These are phyloP conservation scores for Crataegus laevigata DNA, from an alignment of 306 rosid genomes.

Conservation along the genomic window DNA sequence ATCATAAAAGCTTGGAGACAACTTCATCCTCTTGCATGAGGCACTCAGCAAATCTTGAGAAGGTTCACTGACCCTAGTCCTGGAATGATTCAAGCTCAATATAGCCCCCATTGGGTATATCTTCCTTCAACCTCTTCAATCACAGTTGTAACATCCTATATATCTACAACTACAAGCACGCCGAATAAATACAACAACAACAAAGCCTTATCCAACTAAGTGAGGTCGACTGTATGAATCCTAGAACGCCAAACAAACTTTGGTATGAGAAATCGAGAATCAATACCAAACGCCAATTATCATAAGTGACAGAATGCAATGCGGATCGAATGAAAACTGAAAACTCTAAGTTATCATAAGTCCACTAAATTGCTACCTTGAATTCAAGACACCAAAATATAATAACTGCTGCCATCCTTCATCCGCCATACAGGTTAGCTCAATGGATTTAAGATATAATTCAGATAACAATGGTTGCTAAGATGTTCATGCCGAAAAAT, in stretches of 20 bases:
- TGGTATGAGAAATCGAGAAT: neutral
- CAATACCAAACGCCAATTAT: neutral
- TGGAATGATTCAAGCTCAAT: constrained; percentile 45
- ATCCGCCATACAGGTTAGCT: neutral
- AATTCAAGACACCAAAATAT: neutral
- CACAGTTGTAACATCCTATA: neutral
- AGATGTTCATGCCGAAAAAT: neutral
- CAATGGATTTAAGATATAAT: neutral
- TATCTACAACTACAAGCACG: neutral
- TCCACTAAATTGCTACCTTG: neutral
- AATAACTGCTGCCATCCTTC: neutral
- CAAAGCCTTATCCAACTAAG: too few species aligned
- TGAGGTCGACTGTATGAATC: too few species aligned
- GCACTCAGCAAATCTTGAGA: constrained; percentile 33
- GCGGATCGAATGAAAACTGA: neutral
- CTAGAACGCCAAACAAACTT: neutral
- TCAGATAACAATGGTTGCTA: neutral
- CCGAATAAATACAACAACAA: neutral
- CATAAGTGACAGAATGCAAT: neutral
- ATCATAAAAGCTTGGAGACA: constrained; percentile 44
- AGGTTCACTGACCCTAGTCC: constrained; percentile 18
- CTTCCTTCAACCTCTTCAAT: neutral
- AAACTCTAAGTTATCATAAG: neutral
- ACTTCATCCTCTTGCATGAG: constrained; percentile 59
- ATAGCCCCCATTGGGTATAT: constrained; percentile 49